Evolutionary conservation across 2,329 filamentous ascomycete species (phyloP).

Genomic region (Cladosporium sp.): DNA sequence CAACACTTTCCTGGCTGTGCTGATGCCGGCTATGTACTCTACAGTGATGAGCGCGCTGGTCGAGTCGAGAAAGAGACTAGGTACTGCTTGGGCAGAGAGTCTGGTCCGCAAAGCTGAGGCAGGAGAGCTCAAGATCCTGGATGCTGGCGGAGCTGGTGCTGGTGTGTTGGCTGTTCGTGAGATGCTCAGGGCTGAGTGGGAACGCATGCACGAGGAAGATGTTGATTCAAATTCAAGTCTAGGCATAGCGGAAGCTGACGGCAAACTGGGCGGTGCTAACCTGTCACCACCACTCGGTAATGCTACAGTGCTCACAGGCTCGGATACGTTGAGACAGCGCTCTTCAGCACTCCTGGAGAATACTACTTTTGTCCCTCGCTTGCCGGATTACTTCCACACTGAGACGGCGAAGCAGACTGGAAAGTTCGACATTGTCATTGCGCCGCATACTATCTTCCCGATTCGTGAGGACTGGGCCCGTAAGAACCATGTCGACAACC

Average conservation of each 20-base stretch:
- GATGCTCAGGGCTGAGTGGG: slow-evolving; percentile 79
- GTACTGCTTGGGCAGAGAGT: slow-evolving; percentile 68
- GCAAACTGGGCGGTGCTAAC: slow-evolving; percentile 43
- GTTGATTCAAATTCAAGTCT: slow-evolving; percentile 25
- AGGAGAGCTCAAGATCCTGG: slow-evolving; percentile 67
- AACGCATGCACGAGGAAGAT: slow-evolving; percentile 57
- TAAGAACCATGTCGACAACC: slow-evolving; percentile 77
- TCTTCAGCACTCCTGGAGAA: slow-evolving; percentile 77
- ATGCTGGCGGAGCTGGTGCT: slow-evolving; percentile 73
- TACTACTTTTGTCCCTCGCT: slow-evolving; percentile 85
- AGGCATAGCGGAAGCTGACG: slow-evolving; percentile 36
- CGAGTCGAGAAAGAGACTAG: slow-evolving; percentile 73
- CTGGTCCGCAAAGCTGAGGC: slow-evolving; percentile 57
- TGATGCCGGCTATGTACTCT: slow-evolving; percentile 72
- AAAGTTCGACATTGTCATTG: slow-evolving; percentile 88
- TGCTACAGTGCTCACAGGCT: slow-evolving; percentile 78
- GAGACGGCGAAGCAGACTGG: slow-evolving; percentile 40
- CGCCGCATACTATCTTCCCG: slow-evolving; percentile 78
- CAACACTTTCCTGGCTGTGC: slow-evolving; percentile 69
- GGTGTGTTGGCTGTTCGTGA: slow-evolving; percentile 76
- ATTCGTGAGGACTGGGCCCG: slow-evolving; percentile 75
- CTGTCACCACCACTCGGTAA: slow-evolving; percentile 63
- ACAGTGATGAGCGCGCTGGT: slow-evolving; percentile 67
- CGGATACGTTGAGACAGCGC: slow-evolving; percentile 72
- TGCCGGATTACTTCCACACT: slow-evolving; percentile 79